Conservation (phyloP, 2,329 filamentous ascomycete genomes). For the Xylaria sp. region DNA sequence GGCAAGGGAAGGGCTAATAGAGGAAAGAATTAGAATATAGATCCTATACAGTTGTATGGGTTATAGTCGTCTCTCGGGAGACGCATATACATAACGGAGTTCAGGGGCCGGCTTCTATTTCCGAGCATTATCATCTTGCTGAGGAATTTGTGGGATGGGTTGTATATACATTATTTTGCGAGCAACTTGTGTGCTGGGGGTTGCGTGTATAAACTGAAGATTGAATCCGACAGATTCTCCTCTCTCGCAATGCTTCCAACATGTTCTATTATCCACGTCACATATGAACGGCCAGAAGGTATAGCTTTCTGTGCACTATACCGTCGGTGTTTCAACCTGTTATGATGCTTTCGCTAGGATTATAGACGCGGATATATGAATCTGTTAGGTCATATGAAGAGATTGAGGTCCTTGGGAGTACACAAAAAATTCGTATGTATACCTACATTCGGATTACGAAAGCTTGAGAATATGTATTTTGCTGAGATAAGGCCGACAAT, state of each 20-base stretch:
- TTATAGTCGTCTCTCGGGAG: slow-evolving; percentile 27
- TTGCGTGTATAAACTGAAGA: slow-evolving; percentile 8
- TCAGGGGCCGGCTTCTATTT: slow-evolving; percentile 13
- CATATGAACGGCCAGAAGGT: neutral
- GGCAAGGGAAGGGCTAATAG: slow-evolving; percentile 28
- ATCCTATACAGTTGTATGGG: slow-evolving; percentile 25
- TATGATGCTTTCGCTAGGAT: too few species aligned
- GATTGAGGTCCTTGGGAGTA: neutral
- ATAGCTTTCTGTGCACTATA: too few species aligned
- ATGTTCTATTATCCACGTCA: neutral
- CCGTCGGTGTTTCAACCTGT: too few species aligned
- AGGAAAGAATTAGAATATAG: slow-evolving; percentile 37
- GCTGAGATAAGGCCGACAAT: neutral
- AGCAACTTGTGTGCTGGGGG: neutral
- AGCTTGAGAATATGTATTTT: neutral
- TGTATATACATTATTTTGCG: slow-evolving; percentile 21
- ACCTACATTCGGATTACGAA: too few species aligned
- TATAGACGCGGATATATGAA: too few species aligned
- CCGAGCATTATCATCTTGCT: neutral
- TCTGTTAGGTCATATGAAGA: too few species aligned
- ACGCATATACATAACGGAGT: slow-evolving; percentile 28
- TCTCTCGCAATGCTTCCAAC: neutral
- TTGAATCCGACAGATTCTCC: neutral
- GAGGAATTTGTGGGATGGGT: neutral
- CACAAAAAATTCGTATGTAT: neutral